Evolutionary conservation across 805 yeast species (phyloP), one percentile per base, ranked within the genome.

Genomic region (Cyberlindnera maritima): DNA sequence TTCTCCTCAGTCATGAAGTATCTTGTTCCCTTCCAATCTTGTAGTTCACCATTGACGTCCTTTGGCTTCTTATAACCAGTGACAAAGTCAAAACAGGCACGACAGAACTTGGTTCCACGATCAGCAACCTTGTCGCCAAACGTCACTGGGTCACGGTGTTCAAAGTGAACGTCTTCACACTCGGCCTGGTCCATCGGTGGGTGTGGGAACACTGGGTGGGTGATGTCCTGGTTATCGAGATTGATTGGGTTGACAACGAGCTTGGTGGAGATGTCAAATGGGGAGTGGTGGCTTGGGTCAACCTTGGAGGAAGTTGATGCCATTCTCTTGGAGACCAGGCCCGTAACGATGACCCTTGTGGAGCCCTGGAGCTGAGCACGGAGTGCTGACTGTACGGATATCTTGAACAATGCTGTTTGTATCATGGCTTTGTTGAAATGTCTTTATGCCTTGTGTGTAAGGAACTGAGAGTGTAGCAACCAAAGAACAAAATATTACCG

Each of bases 41-140:
- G 50, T 26, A 64, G 62, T 2, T 59, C 52, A 14, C 67, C 71
- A 32, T 64, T 63, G 17, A 58, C 58, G 12, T 71, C 70, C 21
- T 59, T 64, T 3, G 86, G 83, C 53, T 82, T 83, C 45, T 67
- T 74, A 65, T 84, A 84, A 3, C 88, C 87, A 0, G 90, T 83
- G 41, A 71, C 75, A 17, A 74, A 61, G 60, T 84, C 89, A 61
- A 84, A 84, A n/a, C 69, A 48, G 4, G 65, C 54, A 49, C 88
- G 67, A 44, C 77, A 67, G 36, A 67, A 52, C 48, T 58, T 61
- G 59, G 81, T 74, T 25, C 76, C 70, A 8, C 64, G 54, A 49
- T 63, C 72, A 9, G 88, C 87, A 15, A 80, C 58, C 44, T 64
- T 68, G 58, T 84, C 90, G 19, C 80, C 66, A 15, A 68, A 28